Conservation (phyloP, 2,329 filamentous ascomycete genomes). For the Verticillium dahliae region DNA sequence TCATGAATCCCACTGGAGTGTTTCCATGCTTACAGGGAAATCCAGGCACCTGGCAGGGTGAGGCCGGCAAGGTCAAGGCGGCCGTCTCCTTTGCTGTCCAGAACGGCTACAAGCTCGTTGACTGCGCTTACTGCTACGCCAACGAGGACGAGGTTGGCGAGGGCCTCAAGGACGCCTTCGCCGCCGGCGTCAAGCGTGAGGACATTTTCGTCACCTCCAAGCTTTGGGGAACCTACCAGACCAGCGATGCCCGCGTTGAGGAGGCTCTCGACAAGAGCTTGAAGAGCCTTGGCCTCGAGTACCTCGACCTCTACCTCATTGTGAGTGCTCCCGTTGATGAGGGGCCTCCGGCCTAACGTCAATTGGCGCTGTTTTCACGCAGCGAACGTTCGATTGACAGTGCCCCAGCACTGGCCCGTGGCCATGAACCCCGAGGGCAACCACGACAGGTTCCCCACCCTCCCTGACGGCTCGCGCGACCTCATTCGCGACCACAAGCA, state of each 20-base stretch:
- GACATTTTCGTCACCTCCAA: conserved; percentile 83
- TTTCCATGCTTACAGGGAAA: background rate
- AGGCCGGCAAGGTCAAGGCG: conserved; percentile 48
- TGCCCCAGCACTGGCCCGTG: conserved; percentile 66
- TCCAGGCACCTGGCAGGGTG: conserved; percentile 52
- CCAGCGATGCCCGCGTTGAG: conserved; percentile 45
- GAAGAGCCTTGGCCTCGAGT: conserved; percentile 67
- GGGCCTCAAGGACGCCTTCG: conserved; percentile 68
- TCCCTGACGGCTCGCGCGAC: conserved; percentile 66
- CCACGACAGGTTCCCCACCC: conserved; percentile 69
- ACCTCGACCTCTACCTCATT: conserved; percentile 74
- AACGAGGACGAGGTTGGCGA: conserved; percentile 81
- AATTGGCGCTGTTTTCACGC: background rate
- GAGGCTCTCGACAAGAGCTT: conserved; percentile 67
- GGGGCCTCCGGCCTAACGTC: background rate
- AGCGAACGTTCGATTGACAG: conserved; percentile 1
- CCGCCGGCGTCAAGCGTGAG: conserved; percentile 63
- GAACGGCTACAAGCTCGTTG: conserved; percentile 54
- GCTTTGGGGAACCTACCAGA: conserved; percentile 77
- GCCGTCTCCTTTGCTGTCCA: conserved; percentile 55
- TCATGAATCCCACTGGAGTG: background rate
- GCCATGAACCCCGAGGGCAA: conserved; percentile 75
- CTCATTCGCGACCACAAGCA: conserved; percentile 64
- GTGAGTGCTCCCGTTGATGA: conserved; percentile 21
- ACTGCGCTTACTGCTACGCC: conserved; percentile 70